Evolutionary conservation across 208 protist genomes (phyloP).

Genomic region (Trypanosoma scelopori): DNA sequence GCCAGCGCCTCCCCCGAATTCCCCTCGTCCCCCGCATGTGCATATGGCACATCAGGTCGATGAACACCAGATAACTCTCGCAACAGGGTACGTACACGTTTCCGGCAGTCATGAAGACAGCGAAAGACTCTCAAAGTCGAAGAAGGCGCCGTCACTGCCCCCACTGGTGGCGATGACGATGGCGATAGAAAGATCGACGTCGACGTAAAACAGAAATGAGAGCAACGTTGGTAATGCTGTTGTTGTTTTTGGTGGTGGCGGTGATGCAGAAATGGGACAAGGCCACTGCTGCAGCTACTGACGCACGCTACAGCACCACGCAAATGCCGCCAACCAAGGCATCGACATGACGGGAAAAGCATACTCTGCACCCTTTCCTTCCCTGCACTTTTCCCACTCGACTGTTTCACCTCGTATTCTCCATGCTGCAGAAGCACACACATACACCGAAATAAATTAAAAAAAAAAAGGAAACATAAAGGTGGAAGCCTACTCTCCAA

Average conservation of each 20-base stretch:
- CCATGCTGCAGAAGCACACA: not conserved
- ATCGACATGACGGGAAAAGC: too few species aligned
- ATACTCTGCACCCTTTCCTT: too few species aligned
- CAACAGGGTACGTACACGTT: conserved; percentile 3
- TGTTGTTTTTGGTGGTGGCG: too few species aligned
- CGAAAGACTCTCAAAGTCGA: conserved; percentile 11
- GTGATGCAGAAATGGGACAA: too few species aligned
- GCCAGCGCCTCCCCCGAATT: too few species aligned
- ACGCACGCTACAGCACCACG: not conserved
- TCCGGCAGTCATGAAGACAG: conserved; percentile 17
- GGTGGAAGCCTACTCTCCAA: too few species aligned
- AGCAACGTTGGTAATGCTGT: too few species aligned
- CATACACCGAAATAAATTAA: not conserved
- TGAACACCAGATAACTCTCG: not conserved
- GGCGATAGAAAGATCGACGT: not conserved
- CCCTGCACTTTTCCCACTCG: too few species aligned
- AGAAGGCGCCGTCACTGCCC: not conserved
- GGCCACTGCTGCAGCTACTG: too few species aligned
- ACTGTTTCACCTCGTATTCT: too few species aligned
- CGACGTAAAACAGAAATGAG: too few species aligned
- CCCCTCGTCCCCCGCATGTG: not conserved
- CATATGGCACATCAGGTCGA: not conserved
- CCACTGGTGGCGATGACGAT: not conserved
- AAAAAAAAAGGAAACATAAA: not conserved
- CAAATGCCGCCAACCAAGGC: too few species aligned